Evolutionary conservation across 116 monocot species (phyloP).

Genomic region (Cymodocea nodosa): DNA sequence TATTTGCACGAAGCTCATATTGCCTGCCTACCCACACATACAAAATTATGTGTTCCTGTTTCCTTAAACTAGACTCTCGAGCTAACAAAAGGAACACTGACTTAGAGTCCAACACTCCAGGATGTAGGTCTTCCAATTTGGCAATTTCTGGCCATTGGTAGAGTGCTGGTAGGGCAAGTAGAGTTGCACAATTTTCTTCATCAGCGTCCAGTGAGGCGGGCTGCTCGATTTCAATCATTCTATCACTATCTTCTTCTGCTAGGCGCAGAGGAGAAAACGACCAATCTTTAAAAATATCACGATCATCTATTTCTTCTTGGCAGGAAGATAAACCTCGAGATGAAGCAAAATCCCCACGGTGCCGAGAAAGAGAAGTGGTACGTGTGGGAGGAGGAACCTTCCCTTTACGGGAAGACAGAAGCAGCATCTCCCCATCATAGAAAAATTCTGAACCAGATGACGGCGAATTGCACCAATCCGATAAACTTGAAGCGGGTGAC

Average conservation of each 20-base stretch:
- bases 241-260: constrained; percentile 17
- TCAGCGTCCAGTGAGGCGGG: constrained; percentile 8
- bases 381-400: constrained; percentile 5
- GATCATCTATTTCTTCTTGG: constrained; percentile 6
- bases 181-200: constrained; percentile 5
- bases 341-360: constrained; percentile 19
- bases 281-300: constrained; percentile 32
- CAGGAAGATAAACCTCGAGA: constrained; percentile 7
- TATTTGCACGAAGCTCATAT: background rate
- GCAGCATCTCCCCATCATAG: constrained; percentile 2
- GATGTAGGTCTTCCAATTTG: constrained; percentile 31
- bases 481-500: constrained; percentile 38
- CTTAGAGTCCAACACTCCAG: constrained; percentile 31
- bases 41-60: constrained; percentile 13
- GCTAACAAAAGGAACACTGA: constrained; percentile 45
- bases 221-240: constrained; percentile 6
- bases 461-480: constrained; percentile 43
- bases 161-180: constrained; percentile 20
- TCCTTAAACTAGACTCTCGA: constrained; percentile 12
- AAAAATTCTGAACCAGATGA: constrained; percentile 22
- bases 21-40: constrained; percentile 50
- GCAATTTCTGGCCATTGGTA: constrained; percentile 48
- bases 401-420: background rate
- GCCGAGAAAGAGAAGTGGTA: constrained; percentile 17
- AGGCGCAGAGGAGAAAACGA: constrained; percentile 25